Percentiles rank a stretch among this genome's conserved stretches.
Evolutionary conservation across 192 early-diverging fungal species (phyloP).

Genomic region (Gryganskiella cystojenkinii): DNA sequence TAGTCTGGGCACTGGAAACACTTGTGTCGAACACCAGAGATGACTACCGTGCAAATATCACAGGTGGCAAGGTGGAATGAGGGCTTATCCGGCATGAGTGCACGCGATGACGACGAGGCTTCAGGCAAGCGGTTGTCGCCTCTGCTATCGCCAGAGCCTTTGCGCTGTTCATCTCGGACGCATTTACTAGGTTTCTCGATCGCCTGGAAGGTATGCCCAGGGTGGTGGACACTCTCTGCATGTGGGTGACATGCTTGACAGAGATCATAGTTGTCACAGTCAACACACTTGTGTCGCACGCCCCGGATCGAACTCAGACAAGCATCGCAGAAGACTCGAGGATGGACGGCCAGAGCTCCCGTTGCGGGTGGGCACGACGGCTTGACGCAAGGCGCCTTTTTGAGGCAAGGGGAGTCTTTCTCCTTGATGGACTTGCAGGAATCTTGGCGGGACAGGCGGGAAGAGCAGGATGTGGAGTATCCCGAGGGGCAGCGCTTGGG

Average conservation of each 20-base stretch:
- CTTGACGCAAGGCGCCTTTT: not conserved
- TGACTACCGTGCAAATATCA: slow-evolving; percentile 64
- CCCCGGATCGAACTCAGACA: slow-evolving; percentile 61
- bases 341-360: slow-evolving; percentile 24
- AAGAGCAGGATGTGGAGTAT: too few species aligned
- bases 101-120: too few species aligned
- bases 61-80: slow-evolving; percentile 48
- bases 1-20: slow-evolving; percentile 68
- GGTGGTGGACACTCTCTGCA: slow-evolving; percentile 24
- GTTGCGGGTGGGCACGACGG: not conserved
- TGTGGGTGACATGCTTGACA: slow-evolving; percentile 53
- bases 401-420: not conserved
- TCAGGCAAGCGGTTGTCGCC: too few species aligned
- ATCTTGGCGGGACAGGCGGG: too few species aligned
- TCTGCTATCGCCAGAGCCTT: not conserved
- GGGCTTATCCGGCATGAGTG: not conserved
- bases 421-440: too few species aligned
- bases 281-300: slow-evolving; percentile 64
- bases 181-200: slow-evolving; percentile 40
- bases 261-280: slow-evolving; percentile 66
- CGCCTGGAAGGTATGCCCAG: slow-evolving; percentile 35
- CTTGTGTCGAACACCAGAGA: slow-evolving; percentile 67
- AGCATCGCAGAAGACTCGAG: slow-evolving; percentile 63
- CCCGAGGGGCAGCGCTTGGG: too few species aligned
- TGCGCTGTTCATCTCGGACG: not conserved